Evolutionary conservation across 2,329 filamentous ascomycete species (phyloP), one percentile per base, ranked within the genome.

Genomic region (Curvularia sp.): DNA sequence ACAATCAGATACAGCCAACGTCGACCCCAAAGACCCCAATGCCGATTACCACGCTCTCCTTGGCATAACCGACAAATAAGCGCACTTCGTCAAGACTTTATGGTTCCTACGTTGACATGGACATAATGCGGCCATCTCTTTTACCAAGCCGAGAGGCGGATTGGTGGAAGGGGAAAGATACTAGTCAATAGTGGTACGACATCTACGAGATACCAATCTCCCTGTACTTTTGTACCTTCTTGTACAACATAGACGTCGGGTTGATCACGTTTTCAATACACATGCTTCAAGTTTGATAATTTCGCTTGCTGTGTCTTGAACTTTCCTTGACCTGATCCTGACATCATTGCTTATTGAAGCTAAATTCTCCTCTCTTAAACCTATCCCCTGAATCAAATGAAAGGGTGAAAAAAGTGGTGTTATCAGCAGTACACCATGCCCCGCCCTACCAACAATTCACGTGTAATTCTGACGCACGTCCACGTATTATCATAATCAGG

Each of bases 41-140:
- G 98, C 98, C 82, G 93, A 99, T 78, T 85, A 98, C 70, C 94
- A 98, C 84, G 88, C 90, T 15, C 42, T 77, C 49, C 71, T 76
- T 59, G 75, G 75, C 35, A 75, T 76, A 66, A 74, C 71, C 55
- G 74, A 74, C 61, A 75, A 73, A 68, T 76, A 65, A 70, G 31
- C 22, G 22, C 24, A 31, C 30, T 39, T 39, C 20, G 46, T 26
- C 47, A 55, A 20, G 38, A n/a, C 42, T 44, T 43, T 18, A 56
- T 28, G 47, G 30, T 69, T 60, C 58, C 60, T 67, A 69, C 63
- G 49, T 69, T 63, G 60, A 64, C 64, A 68, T 68, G 67, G 56
- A 49, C 64, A 60, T 65, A 64, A 67, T 66, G 66, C 55, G 51
- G 44, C 55, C 51, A 44, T 48, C 28, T 33, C 31, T 26, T 46